Conservation (phyloP, 371 early-diverging fungal species). For the Rhizopus delemar region DNA sequence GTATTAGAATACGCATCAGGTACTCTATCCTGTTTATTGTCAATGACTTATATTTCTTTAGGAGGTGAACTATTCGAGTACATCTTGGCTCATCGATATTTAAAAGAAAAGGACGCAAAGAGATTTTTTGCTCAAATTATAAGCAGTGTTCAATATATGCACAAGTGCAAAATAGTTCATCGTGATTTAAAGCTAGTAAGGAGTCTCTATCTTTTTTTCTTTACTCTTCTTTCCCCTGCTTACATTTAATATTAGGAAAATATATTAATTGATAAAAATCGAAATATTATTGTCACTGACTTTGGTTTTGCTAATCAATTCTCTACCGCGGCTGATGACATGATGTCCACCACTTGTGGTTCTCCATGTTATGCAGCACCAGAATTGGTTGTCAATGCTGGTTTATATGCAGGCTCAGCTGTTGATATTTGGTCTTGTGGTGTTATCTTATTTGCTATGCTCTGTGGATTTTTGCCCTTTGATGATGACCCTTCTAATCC, state of each 20-base stretch:
- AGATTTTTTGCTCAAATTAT: conserved; percentile 74
- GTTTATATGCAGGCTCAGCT: conserved; percentile 94
- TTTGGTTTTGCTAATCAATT: conserved; percentile 98
- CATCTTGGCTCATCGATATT: conserved; percentile 58
- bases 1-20: conserved; percentile 73
- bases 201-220: conserved; percentile 5
- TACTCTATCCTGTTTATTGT: conserved; percentile 11
- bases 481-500: conserved; percentile 81
- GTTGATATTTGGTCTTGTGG: conserved; percentile 97
- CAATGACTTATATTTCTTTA: conserved; percentile 7
- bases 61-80: conserved; percentile 73
- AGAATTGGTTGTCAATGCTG: conserved; percentile 92
- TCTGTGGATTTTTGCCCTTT: conserved; percentile 81
- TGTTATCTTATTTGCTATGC: conserved; percentile 83
- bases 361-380: conserved; percentile 98
- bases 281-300: conserved; percentile 94
- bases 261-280: conserved; percentile 78
- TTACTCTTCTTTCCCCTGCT: conserved; percentile 61
- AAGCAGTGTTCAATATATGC: conserved; percentile 66
- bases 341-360: conserved; percentile 92
- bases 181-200: conserved; percentile 71
- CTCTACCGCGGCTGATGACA: conserved; percentile 58
- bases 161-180: conserved; percentile 62
- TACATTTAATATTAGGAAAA: conserved; percentile 71
- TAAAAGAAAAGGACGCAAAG: conserved; percentile 65